These are phyloP conservation scores for Acer negundo DNA, from an alignment of 345 rosid genomes.

Conservation along the genomic window DNA sequence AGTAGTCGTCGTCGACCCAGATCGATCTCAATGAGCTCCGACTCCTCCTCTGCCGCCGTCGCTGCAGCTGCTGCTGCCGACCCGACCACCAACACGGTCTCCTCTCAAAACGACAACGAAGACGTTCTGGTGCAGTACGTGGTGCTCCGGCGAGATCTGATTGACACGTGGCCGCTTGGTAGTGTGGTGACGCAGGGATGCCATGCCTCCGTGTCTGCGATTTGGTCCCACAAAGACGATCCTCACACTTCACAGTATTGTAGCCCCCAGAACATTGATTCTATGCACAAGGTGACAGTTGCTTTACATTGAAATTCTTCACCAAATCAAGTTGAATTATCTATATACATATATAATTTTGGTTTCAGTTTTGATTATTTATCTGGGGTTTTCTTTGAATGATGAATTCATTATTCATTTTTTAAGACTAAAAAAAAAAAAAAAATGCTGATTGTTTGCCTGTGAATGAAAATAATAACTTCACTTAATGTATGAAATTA, in stretches of 20 bases:
- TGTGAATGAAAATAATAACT: neutral
- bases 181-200: constrained; percentile 97
- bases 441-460: neutral
- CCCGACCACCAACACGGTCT: neutral
- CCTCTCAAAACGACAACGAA: constrained; percentile 21
- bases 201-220: constrained; percentile 84
- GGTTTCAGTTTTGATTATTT: neutral
- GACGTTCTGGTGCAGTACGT: constrained; percentile 79
- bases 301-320: neutral
- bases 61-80: constrained; percentile 4
- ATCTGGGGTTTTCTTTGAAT: neutral
- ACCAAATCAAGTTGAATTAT: neutral
- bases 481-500: neutral
- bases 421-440: too few relatives aligned
- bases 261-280: constrained; percentile 61
- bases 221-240: constrained; percentile 76
- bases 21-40: constrained; percentile 48
- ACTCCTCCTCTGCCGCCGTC: constrained; percentile 7
- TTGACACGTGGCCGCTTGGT: constrained; percentile 90
- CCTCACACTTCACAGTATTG: constrained; percentile 64
- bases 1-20: neutral
- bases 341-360: too few relatives aligned
- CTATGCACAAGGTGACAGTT: constrained; percentile 75
- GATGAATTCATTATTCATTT: neutral
- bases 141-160: constrained; percentile 83